phyloP scores from a whole-genome alignment of 2,329 filamentous ascomycete species.

The Diaporthe sp. region DNA sequence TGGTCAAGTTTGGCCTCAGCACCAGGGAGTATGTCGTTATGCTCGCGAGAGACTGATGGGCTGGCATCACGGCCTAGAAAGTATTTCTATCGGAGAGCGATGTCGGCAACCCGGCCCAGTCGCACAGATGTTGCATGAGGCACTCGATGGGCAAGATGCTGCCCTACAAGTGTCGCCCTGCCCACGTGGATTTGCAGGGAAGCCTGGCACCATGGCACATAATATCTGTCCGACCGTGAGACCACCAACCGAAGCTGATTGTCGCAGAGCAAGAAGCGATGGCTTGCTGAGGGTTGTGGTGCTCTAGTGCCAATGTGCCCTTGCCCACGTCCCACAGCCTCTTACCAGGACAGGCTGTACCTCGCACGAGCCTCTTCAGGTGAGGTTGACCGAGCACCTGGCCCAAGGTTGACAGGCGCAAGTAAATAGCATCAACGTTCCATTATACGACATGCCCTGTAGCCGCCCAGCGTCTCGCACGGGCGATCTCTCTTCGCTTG shows the following conservation, averaged over 20 bases:
- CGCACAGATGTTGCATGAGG: neutral
- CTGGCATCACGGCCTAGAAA: neutral
- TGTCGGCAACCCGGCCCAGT: neutral
- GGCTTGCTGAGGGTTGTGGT: conserved; percentile 1
- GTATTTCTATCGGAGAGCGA: neutral
- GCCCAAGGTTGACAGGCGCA: conserved; percentile 18
- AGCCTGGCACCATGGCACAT: neutral
- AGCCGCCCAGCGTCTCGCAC: neutral
- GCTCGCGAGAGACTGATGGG: conserved; percentile 66
- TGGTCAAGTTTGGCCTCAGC: conserved; percentile 88
- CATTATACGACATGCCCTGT: neutral
- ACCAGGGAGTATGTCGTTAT: conserved; percentile 96
- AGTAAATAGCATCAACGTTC: conserved; percentile 21
- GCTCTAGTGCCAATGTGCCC: neutral
- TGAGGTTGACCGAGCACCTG: conserved; percentile 1
- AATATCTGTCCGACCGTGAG: neutral
- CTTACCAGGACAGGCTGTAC: neutral
- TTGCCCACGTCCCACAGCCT: neutral
- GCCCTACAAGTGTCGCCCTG: neutral
- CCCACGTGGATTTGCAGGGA: conserved; percentile 3
- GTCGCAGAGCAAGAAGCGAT: conserved; percentile 13
- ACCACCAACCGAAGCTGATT: conserved; percentile 22
- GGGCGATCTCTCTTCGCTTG: conserved; percentile 9
- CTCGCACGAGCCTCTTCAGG: conserved; percentile 8
- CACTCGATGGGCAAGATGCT: neutral